phyloP scores from a whole-genome alignment of 2,329 filamentous ascomycete species.

The Amauroascus niger region DNA sequence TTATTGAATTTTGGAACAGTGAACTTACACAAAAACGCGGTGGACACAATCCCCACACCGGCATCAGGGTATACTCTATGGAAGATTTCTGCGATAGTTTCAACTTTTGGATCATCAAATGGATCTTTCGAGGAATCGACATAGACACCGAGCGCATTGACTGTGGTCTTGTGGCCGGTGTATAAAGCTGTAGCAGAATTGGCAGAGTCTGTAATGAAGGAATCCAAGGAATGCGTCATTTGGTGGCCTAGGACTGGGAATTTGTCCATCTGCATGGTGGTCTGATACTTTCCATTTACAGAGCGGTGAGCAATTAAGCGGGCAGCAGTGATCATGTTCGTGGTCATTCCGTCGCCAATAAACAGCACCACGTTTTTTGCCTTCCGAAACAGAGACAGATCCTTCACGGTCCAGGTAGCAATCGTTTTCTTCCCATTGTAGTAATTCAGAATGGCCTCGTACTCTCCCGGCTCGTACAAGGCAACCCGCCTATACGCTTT shows the following conservation, averaged over 20 bases:
- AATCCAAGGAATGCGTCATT: constrained; percentile 80
- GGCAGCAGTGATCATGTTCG: constrained; percentile 50
- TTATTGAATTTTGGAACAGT: neutral
- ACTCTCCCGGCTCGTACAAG: constrained; percentile 68
- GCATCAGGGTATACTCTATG: constrained; percentile 54
- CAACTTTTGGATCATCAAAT: constrained; percentile 78
- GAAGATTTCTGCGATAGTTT: constrained; percentile 65
- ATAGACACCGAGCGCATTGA: constrained; percentile 74
- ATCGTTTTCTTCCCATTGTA: constrained; percentile 61
- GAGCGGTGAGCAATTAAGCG: constrained; percentile 71
- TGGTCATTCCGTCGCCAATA: constrained; percentile 59
- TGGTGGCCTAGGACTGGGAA: constrained; percentile 81
- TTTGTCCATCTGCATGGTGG: constrained; percentile 64
- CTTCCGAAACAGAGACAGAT: constrained; percentile 58
- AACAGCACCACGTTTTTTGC: constrained; percentile 81
- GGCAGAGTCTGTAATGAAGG: constrained; percentile 77
- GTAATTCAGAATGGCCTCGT: constrained; percentile 66
- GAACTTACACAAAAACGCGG: constrained; percentile 48
- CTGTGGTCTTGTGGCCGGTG: constrained; percentile 71
- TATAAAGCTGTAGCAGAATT: constrained; percentile 77
- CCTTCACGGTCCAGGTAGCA: constrained; percentile 67
- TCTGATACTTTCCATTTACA: constrained; percentile 76
- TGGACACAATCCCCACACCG: constrained; percentile 58
- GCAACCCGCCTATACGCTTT: constrained; percentile 69
- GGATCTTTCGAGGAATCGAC: constrained; percentile 62